phyloP scores from a whole-genome alignment of 169 alveolate species.

The Hepatocystis sp. region DNA sequence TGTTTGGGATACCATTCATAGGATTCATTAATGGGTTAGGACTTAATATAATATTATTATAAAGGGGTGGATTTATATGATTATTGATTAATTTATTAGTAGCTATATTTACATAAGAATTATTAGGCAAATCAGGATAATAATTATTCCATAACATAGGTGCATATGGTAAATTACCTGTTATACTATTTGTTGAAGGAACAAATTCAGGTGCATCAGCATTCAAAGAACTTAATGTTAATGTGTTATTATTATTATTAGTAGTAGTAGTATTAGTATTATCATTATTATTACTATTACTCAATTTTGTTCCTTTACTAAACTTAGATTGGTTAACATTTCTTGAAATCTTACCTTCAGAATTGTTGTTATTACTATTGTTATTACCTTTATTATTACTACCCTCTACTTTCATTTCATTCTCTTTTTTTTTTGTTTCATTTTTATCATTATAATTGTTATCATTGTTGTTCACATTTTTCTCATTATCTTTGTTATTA shows the following conservation, averaged over 20 bases:
- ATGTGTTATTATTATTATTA: not conserved
- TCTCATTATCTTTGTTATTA: not conserved
- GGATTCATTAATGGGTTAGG: slow-evolving; percentile 16
- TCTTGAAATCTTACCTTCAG: not conserved
- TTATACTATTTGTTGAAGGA: slow-evolving; percentile 55
- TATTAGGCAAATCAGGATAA: slow-evolving; percentile 58
- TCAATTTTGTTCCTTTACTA: not conserved
- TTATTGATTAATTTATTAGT: too few relatives aligned
- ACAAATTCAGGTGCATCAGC: slow-evolving; percentile 78
- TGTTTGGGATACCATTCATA: not conserved
- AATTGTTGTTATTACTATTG: not conserved
- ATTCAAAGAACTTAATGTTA: slow-evolving; percentile 50
- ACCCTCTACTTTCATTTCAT: not conserved
- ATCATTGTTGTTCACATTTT: slow-evolving; percentile 1
- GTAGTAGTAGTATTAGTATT: slow-evolving; percentile 10
- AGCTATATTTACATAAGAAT: too few relatives aligned
- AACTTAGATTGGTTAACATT: slow-evolving; percentile 5
- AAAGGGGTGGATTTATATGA: too few relatives aligned
- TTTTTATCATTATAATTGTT: not conserved
- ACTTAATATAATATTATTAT: slow-evolving; percentile 20
- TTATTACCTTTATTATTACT: not conserved
- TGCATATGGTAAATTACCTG: slow-evolving; percentile 21
- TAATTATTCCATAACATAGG: slow-evolving; percentile 66
- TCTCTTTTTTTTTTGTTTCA: not conserved
- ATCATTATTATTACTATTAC: slow-evolving; percentile 6